A percentile compares a stretch with the other conserved stretches of the same genome.
phyloP scores from a whole-genome alignment of 257 asterid genomes.

The Cruciata laevipes region DNA sequence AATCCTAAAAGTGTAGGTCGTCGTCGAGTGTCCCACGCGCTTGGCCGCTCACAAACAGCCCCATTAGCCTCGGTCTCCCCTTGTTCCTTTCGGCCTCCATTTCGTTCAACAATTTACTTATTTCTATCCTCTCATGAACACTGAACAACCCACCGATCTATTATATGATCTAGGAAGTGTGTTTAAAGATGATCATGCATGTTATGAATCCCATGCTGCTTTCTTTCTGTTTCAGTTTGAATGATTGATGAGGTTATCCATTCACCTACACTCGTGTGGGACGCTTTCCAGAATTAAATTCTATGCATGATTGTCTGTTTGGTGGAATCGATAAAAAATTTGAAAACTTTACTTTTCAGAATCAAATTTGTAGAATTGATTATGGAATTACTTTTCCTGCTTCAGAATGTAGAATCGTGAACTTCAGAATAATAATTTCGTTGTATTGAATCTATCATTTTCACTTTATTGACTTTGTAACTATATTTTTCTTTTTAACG shows the following conservation, averaged over 20 bases:
- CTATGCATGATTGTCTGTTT: too few species aligned
- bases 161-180: not conserved
- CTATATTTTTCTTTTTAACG: too few species aligned
- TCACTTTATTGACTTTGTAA: too few species aligned
- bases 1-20: constrained; percentile 35
- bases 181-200: not conserved
- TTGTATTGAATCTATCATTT: too few species aligned
- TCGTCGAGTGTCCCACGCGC: constrained; percentile 67
- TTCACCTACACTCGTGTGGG: not conserved
- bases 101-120: not conserved
- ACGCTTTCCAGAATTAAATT: not conserved
- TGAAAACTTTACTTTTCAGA: too few species aligned
- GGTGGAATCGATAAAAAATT: too few species aligned
- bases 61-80: not conserved
- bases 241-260: not conserved
- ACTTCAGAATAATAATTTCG: too few species aligned
- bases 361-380: too few species aligned
- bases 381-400: too few species aligned
- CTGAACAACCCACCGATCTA: not conserved
- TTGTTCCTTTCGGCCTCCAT: constrained; percentile 5
- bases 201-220: not conserved
- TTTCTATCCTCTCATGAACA: not conserved
- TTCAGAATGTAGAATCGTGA: too few species aligned
- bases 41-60: constrained; percentile 19
- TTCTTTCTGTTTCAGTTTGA: not conserved